These are phyloP conservation scores for Ascocoryne sarcoides DNA, from an alignment of 2,329 filamentous ascomycete genomes.

Conservation along the genomic window DNA sequence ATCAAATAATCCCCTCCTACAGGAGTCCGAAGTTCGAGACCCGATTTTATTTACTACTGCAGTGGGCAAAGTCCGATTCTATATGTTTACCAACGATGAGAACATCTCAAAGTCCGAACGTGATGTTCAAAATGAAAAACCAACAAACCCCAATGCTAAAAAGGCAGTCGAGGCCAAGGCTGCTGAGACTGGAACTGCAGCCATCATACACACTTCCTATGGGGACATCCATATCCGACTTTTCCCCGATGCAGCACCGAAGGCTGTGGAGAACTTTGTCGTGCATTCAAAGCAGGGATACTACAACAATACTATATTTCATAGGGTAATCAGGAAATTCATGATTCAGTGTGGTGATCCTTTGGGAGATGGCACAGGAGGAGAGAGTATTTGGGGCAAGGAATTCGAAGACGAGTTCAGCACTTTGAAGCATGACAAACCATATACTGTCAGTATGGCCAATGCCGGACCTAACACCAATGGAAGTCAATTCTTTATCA, in stretches of 20 bases:
- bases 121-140: conserved; percentile 93
- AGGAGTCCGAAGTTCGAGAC: conserved; percentile 84
- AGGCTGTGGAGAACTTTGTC: conserved; percentile 94
- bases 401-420: conserved; percentile 94
- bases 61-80: conserved; percentile 83
- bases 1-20: conserved; percentile 82
- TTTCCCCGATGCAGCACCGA: conserved; percentile 87
- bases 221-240: conserved; percentile 91
- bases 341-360: conserved; percentile 92
- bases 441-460: conserved; percentile 95
- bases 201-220: conserved; percentile 83
- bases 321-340: conserved; percentile 93
- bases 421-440: conserved; percentile 83
- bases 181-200: conserved; percentile 66
- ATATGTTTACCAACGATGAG: conserved; percentile 92
- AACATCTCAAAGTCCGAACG: conserved; percentile 75
- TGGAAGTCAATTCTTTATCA: conserved; percentile 96
- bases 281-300: conserved; percentile 84
- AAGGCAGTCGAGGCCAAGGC: conserved; percentile 51
- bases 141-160: conserved; percentile 51
- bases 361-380: conserved; percentile 79
- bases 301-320: conserved; percentile 97
- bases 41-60: conserved; percentile 82
- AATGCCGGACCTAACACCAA: conserved; percentile 95
- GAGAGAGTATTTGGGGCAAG: conserved; percentile 85